These are phyloP conservation scores for Yarrowia divulgata DNA, from an alignment of 805 yeast genomes.

Conservation along the genomic window DNA sequence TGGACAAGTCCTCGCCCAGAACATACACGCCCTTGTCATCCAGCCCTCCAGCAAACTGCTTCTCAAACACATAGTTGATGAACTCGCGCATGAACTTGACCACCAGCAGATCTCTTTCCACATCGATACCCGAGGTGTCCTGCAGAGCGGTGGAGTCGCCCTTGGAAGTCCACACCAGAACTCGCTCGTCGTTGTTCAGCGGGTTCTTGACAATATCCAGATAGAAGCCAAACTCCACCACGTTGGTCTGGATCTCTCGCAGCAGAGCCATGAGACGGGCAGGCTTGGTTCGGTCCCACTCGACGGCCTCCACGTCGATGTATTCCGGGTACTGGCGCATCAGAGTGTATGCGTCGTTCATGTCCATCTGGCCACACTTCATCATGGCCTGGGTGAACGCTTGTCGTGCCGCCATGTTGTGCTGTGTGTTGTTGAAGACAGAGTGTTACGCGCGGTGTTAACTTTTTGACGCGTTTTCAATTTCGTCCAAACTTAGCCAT, in stretches of 20 bases:
- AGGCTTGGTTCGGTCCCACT: constrained; percentile 2
- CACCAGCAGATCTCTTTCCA: background rate
- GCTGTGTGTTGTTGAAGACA: constrained; percentile 6
- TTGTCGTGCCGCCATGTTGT: constrained; percentile 51
- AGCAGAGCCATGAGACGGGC: constrained; percentile 1
- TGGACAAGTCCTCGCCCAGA: background rate
- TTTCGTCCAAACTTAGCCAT: background rate
- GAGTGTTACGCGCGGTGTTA: background rate
- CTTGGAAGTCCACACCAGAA: constrained; percentile 8
- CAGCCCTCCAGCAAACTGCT: background rate
- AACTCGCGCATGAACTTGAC: constrained; percentile 23
- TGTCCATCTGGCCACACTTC: constrained; percentile 8
- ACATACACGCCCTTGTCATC: constrained; percentile 19
- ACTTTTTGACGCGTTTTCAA: constrained; percentile 9
- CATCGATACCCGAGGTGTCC: constrained; percentile 16
- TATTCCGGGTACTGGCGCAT: constrained; percentile 26
- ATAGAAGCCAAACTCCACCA: constrained; percentile 7
- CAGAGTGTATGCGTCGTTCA: constrained; percentile 1
- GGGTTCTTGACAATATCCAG: constrained; percentile 12
- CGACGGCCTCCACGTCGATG: background rate
- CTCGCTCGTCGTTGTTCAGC: background rate
- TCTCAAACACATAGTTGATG: constrained; percentile 10
- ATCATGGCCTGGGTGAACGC: constrained; percentile 35
- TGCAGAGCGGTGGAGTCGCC: constrained; percentile 21
- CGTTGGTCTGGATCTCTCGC: background rate